Percentiles rank a stretch among this genome's conserved stretches.
These are phyloP conservation scores for Aspergillus leporis DNA, from an alignment of 495 filamentous ascomycete species.

Conservation along the genomic window DNA sequence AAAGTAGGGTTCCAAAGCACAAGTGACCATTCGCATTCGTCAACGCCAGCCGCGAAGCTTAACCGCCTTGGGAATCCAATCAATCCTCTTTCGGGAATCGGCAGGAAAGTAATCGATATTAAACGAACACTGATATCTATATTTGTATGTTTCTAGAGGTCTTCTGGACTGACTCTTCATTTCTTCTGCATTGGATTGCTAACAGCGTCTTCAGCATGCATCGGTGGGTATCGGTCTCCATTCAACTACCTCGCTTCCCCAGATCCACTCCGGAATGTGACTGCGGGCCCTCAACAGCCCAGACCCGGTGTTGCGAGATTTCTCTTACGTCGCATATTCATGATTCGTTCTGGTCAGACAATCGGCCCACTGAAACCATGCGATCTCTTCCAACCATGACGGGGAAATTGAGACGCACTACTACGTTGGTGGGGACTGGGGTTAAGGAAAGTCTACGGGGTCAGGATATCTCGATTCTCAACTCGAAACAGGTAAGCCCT, in stretches of 20 bases:
- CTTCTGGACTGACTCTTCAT: background rate
- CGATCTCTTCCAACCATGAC: slow-evolving; percentile 10
- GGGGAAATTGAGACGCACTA: slow-evolving; percentile 1
- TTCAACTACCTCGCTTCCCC: slow-evolving; percentile 1
- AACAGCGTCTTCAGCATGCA: background rate
- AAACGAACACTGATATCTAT: background rate
- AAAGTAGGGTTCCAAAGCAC: background rate
- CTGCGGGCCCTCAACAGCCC: slow-evolving; percentile 1
- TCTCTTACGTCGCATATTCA: slow-evolving; percentile 25
- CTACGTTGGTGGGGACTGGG: background rate
- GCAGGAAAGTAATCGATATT: background rate
- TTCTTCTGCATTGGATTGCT: background rate
- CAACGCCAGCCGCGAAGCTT: background rate
- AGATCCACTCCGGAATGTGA: slow-evolving; percentile 9
- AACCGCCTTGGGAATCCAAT: background rate
- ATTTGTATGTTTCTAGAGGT: background rate
- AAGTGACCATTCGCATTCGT: background rate
- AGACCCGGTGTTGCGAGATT: slow-evolving; percentile 13
- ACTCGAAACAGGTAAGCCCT: background rate
- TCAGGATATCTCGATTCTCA: background rate
- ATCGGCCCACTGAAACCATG: slow-evolving; percentile 16
- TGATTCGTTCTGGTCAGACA: slow-evolving; percentile 24
- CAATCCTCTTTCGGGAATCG: background rate
- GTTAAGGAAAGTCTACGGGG: background rate
- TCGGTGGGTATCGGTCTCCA: background rate